Base-by-base conservation (phyloP, 345 rosid species). In the Populus simonii region DNA sequence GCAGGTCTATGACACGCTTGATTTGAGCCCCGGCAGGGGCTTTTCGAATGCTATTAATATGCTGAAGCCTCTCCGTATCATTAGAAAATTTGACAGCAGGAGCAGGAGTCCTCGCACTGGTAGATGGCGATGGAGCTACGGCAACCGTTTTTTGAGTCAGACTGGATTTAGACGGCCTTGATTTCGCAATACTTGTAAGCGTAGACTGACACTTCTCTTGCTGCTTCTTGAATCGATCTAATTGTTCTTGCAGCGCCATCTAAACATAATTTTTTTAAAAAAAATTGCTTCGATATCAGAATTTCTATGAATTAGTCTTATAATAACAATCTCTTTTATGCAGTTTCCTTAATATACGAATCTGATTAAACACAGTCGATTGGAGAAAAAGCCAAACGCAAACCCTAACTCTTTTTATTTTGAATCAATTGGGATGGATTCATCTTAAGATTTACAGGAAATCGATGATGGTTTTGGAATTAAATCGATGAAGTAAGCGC, bases 11-110 rank as follows among this genome's bases (percentile, higher is more conserved):
- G 77, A 95, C 97, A 25, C 94, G 97, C 85, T 93, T 95, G 72
- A 95, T 92, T 87, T 93, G 98, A 78, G 97, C 91, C 13, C 98
- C 98, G 29, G 88, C 93, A 66, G 93, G 94, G 22, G 85, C 82
- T 85, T 92, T 93, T 29, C 98, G 87, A 0, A 93, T 88, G 66
- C 82, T 87, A 74, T 86, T 84, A 23, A 91, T 89, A 20, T 70
- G 78, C 78, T 91, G 92, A 76, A 90, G 93, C 12, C 92, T 89
- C 82, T 95, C 91, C 0, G 98, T 91, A 61, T 92, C 92, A 76
- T 87, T 89, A 0, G 98, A 95, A 78, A 91, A 95, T 80, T 87
- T 91, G 79, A 83, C 84, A 2, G 86, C 74, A 43, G 91, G 90
- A 76, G 82, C 72, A 17, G 91, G 88, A 79, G 87, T 57, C 72